Conservation (phyloP, 2,329 filamentous ascomycete genomes). For the Alternaria gaisen region DNA sequence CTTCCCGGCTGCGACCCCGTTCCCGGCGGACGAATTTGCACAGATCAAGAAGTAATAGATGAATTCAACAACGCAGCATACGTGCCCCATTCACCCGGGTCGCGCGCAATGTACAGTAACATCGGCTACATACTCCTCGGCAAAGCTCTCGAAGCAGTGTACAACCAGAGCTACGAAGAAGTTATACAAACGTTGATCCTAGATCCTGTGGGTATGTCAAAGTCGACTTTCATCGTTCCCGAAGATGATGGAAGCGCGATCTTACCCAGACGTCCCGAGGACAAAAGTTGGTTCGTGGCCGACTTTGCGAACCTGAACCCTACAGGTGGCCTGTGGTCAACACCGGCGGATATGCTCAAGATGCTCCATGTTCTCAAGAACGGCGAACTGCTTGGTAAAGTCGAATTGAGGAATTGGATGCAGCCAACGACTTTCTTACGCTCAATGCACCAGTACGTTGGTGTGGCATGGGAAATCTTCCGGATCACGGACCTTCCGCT, state of each 20-base stretch:
- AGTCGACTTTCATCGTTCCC: slow-evolving; percentile 27
- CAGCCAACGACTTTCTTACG: slow-evolving; percentile 31
- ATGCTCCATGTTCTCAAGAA: slow-evolving; percentile 31
- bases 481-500: slow-evolving; percentile 28
- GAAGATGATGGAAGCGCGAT: slow-evolving; percentile 22
- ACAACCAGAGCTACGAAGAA: slow-evolving; percentile 30
- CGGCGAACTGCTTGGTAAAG: slow-evolving; percentile 24
- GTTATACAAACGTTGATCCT: slow-evolving; percentile 35
- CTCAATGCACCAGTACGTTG: slow-evolving; percentile 34
- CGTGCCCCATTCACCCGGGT: slow-evolving; percentile 24
- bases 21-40: slow-evolving; percentile 32
- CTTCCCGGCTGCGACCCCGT: slow-evolving; percentile 36
- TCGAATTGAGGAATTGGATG: slow-evolving; percentile 32
- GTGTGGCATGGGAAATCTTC: slow-evolving; percentile 42
- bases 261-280: slow-evolving; percentile 24
- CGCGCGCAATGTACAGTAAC: slow-evolving; percentile 33
- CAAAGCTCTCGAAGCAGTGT: slow-evolving; percentile 29
- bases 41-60: slow-evolving; percentile 26
- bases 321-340: slow-evolving; percentile 39
- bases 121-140: slow-evolving; percentile 38
- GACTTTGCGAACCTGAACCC: slow-evolving; percentile 39
- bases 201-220: slow-evolving; percentile 25
- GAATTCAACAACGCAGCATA: slow-evolving; percentile 36
- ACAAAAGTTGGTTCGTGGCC: slow-evolving; percentile 28
- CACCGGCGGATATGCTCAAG: slow-evolving; percentile 31